Base-by-base conservation (phyloP, 768 basidiomycete genomes). In the Phanerodontia chrysosporium region DNA sequence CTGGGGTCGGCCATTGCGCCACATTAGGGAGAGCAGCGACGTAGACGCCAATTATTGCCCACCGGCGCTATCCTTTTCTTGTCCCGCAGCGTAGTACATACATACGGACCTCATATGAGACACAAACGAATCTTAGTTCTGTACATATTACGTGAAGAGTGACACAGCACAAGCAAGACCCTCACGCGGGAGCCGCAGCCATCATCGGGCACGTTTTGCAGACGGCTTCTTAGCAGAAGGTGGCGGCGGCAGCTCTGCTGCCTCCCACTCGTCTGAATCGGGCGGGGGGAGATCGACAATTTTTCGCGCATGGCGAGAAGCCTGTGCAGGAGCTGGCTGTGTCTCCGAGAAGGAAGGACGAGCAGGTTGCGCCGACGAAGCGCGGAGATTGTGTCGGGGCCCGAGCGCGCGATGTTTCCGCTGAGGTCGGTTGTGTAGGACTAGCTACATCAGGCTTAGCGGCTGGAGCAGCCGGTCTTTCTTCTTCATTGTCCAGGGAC, bases 201-300 rank as follows among this genome's bases (percentile, higher is more conserved):
- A 24, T 48, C 46, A 48, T 24, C 46, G 5, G 46, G 46, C 5
- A 8, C 46, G 46, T 22, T 48, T 48, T 28, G 46, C 5, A 9
- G 51, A 35, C 18, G 57, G 49, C 25, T 39, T 59, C 51, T n/a
- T 25, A 10, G 49, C 45, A 7, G 51, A 48, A 4, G 58, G 57
- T 22, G 55, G 30, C 25, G 70, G 58, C n/a, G 70, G 70, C 55
- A 74, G 49, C 18, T 61, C 64, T 60, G 66, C 61, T 2, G 65
- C 52, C 49, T 75, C 66, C 75, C 75, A 76, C 39, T 74, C 70
- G 48, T 67, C 68, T 2, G 75, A 75, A 58, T 75, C 69, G 4
- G 73, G 75, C 1, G 74, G 72, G 2, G 75, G 75, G n/a, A 76
- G 61, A 49, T 73, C 66, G 18, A 65, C 24, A 16, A 53, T 27